Evolutionary conservation across 1,284 basidiomycete genomes (phyloP), one percentile per base, ranked within the genome.

Genomic region (Ustilago lituana): DNA sequence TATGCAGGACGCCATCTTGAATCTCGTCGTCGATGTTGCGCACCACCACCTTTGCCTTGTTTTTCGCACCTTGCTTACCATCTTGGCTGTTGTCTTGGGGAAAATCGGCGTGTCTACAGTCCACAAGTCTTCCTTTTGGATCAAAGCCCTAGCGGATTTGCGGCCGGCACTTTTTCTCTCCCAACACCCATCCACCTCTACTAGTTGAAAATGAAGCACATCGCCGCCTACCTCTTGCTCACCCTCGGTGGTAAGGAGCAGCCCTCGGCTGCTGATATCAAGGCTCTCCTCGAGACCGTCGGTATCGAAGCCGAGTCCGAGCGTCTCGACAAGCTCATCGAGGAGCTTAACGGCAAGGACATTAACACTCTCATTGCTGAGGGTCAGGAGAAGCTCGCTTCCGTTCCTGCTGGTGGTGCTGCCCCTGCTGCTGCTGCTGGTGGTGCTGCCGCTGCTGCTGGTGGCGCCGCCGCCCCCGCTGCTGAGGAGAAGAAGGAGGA

Each of bases 341-440:
- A 91, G 71, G 95, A 98, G 87, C 89, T 99, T 74, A 84, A 89
- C 77, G 94, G 91, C 85, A 99, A 98, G 88, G 89, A 91, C 84
- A 85, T 96, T 84, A 66, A 66, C 68, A 45, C 92, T 88, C 85
- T 99, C 86, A 98, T 99, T 84, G 87, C 89, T 77, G 93, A 94
- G 85, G 95, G 95, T 58, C 89, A 90, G 50, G 84, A 88, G 84
- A 98, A 98, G 87, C 92, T 98, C 80, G 89, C 94, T 61, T 97
- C 94, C 76, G 95, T 94, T 84, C 85, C 81, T 64, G 83, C 82
- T 45, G 83, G 82, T 52, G 83, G 79, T 71, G 78, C 73, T 31
- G 71, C 74, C 33, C 61, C 73, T 31, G 79, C 79, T 46, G 79
- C 78, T 55, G 80, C 74, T 52, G 85, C 86, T 53, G 85, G 85